phyloP scores from a whole-genome alignment of 2,329 filamentous ascomycete species.

The Phyllosticta citribraziliensis region DNA sequence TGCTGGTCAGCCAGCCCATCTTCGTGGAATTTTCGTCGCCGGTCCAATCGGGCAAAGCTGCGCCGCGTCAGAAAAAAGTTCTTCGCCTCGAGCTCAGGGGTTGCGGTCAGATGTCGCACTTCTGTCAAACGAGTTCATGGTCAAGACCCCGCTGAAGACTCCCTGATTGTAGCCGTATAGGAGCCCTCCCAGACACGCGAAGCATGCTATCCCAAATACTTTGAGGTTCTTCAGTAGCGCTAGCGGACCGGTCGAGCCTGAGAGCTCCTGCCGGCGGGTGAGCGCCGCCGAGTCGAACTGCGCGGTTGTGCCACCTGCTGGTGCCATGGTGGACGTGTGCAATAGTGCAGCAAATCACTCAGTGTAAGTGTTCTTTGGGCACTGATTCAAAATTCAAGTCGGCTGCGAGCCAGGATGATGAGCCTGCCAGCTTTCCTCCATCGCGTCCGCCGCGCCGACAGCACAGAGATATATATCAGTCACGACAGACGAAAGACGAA shows the following conservation, averaged over 20 bases:
- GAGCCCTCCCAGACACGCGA: slow-evolving; percentile 43
- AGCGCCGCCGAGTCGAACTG: slow-evolving; percentile 33
- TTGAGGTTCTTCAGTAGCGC: slow-evolving; percentile 44
- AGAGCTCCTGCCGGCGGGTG: slow-evolving; percentile 30
- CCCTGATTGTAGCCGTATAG: slow-evolving; percentile 67
- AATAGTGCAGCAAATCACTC: background rate
- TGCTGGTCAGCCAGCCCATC: slow-evolving; percentile 45
- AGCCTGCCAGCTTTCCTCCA: background rate
- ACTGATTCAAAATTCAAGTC: background rate
- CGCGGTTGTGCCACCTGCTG: slow-evolving; percentile 23
- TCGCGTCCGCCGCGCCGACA: background rate
- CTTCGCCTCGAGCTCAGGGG: background rate
- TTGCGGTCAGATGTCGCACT: slow-evolving; percentile 18
- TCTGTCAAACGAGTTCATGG: slow-evolving; percentile 37
- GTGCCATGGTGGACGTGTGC: slow-evolving; percentile 23
- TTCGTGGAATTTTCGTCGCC: slow-evolving; percentile 20
- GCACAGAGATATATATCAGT: background rate
- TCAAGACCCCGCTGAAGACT: slow-evolving; percentile 61
- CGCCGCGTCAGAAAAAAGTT: background rate
- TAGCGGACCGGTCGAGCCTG: slow-evolving; percentile 33
- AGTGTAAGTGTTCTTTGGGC: background rate
- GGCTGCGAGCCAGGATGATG: background rate
- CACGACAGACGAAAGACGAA: background rate
- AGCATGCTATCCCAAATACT: slow-evolving; percentile 46
- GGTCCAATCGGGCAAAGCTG: slow-evolving; percentile 10